Base-by-base conservation (phyloP, 805 yeast genomes). In the Ogataea saltuana region DNA sequence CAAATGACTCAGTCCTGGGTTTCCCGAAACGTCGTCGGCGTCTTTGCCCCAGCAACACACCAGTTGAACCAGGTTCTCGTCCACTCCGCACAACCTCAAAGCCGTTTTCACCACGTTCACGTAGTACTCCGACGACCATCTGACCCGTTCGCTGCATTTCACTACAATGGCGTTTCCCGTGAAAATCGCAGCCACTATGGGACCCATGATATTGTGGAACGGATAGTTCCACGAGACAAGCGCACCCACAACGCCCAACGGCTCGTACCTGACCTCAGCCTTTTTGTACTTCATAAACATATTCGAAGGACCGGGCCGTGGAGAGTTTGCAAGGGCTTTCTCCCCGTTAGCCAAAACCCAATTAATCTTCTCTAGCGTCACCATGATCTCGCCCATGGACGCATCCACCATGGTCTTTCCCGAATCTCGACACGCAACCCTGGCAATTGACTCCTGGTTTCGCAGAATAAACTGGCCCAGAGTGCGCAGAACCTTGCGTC, bases 191-290 rank as follows among this genome's bases (percentile, higher is more conserved):
- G 98, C 95, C 44, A 90, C 81, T 2, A 93, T 73, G 1, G 99
- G 99, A 3, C 97, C 97, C 73, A 93, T 67, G 39, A 90, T 69
- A 64, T 93, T 93, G 63, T 93, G 99, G 64, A 93, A 83, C 0
- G 99, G 99, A 62, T 93, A 93, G 60, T 93, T 93, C 99, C 99
- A 93, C 3, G 96, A 87, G 1, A 93, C 88, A 47, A 93, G 71
- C 0, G 98, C 95, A 6, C 95, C 77, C 19, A 91, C 91, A 10
- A 85, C 88, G 6, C 93, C 93, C 42, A 91, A 65, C 1, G 99
- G 98, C 63, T 90, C 96, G 63, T 93, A 93, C 50, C 95, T 74
- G 13, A 93, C 91, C 65, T 91, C 93, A 4, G 97, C 98, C 42
- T 84, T 84, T 63, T 93, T 93, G 72, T 91, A 88, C 39, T 81